These are phyloP conservation scores for Nematodospora anomalae DNA, from an alignment of 1,139 yeast genomes.

Conservation along the genomic window DNA sequence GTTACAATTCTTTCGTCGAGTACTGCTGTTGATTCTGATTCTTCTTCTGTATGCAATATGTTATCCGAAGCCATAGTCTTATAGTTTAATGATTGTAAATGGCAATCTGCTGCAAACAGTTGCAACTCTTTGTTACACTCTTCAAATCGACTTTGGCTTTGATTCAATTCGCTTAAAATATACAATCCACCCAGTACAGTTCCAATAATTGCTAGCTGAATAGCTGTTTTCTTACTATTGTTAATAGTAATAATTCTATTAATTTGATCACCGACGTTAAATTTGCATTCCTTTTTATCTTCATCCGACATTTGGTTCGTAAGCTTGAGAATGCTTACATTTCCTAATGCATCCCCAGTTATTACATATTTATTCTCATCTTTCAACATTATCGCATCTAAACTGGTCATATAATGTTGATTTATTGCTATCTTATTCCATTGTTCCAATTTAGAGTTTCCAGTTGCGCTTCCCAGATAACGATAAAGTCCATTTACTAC, in stretches of 20 bases:
- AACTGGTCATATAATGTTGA: not conserved
- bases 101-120: not conserved
- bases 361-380: conserved; percentile 12
- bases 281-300: conserved; percentile 10
- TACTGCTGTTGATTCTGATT: conserved; percentile 10
- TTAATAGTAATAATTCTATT: conserved; percentile 22
- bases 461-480: not conserved
- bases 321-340: conserved; percentile 18
- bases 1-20: conserved; percentile 19
- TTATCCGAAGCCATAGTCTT: conserved; percentile 5
- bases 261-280: conserved; percentile 35
- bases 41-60: conserved; percentile 10
- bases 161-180: conserved; percentile 8
- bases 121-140: conserved; percentile 20
- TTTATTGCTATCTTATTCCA: not conserved
- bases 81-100: not conserved
- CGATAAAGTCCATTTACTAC: conserved; percentile 7
- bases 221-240: not conserved
- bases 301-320: not conserved
- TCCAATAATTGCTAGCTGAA: conserved; percentile 27
- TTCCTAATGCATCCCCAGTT: conserved; percentile 36
- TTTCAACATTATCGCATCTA: not conserved
- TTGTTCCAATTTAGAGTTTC: not conserved
- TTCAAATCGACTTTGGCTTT: conserved; percentile 8
- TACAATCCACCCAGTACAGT: conserved; percentile 40